These are phyloP conservation scores for Rutidosis leptorrhynchoides DNA, from an alignment of 129 eudicot genomes.

Conservation along the genomic window DNA sequence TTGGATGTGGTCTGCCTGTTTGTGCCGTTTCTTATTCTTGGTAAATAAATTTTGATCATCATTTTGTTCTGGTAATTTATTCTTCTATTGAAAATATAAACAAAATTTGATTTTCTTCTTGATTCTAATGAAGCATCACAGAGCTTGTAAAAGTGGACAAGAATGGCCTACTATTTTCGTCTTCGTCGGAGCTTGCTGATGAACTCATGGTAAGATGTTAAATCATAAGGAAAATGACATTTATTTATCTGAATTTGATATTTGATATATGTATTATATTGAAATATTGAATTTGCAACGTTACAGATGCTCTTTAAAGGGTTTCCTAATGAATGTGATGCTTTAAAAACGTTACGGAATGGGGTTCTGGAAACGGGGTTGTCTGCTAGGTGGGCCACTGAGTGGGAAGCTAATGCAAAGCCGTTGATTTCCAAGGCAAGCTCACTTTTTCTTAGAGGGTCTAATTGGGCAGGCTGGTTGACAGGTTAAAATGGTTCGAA, in stretches of 20 bases:
- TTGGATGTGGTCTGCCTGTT: constrained; percentile 95
- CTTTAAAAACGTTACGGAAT: constrained; percentile 48
- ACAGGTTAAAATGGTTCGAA: background rate
- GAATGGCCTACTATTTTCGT: constrained; percentile 86
- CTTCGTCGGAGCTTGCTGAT: constrained; percentile 88
- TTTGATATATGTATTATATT: no score
- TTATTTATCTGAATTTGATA: background rate
- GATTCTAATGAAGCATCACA: constrained; percentile 54
- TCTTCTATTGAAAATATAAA: background rate
- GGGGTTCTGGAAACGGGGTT: constrained; percentile 60
- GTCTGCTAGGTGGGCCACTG: constrained; percentile 79
- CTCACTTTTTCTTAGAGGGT: constrained; percentile 9
- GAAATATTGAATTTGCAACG: background rate
- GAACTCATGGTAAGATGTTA: constrained; percentile 69
- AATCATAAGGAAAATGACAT: background rate
- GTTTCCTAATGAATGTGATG: constrained; percentile 64
- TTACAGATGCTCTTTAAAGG: constrained; percentile 86
- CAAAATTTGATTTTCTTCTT: constrained; percentile 2
- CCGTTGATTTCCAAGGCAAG: constrained; percentile 79
- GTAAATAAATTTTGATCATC: constrained; percentile 39
- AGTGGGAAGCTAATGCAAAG: constrained; percentile 86
- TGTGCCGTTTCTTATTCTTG: constrained; percentile 96
- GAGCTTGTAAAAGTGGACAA: constrained; percentile 84
- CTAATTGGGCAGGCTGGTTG: constrained; percentile 5
- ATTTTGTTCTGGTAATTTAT: background rate